Percentiles rank a stretch among this genome's conserved stretches.
phyloP scores from a whole-genome alignment of 768 basidiomycete genomes.

The Goffeauzyma gilvescens region DNA sequence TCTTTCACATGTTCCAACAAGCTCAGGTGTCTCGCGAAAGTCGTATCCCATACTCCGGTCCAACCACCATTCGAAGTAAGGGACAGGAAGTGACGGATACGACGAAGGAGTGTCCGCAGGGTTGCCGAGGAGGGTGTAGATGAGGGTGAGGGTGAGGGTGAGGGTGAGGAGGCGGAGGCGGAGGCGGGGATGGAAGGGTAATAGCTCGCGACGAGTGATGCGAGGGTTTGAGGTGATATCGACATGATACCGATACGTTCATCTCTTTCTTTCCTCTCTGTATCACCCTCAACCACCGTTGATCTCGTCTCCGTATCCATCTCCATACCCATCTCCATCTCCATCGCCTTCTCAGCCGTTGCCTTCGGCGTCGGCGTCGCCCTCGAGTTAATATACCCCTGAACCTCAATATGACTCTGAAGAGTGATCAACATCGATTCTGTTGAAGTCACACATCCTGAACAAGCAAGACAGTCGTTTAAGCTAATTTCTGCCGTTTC shows the following conservation, averaged over 20 bases:
- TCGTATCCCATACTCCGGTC: conserved; percentile 61
- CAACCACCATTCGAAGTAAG: conserved; percentile 17
- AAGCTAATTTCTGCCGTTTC: conserved; percentile 87
- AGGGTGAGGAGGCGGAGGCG: conserved; percentile 24
- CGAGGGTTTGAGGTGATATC: conserved; percentile 73
- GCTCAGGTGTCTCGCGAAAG: conserved; percentile 74
- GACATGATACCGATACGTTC: conserved; percentile 57
- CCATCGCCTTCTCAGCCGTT: conserved; percentile 17
- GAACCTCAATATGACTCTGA: conserved; percentile 84
- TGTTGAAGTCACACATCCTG: conserved; percentile 95
- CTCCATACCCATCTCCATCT: too few relatives aligned
- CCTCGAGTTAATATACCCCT: conserved; percentile 44
- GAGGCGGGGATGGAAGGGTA: conserved; percentile 32
- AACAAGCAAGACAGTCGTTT: conserved; percentile 89
- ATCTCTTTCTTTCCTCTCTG: too few relatives aligned
- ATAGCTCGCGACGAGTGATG: conserved; percentile 50
- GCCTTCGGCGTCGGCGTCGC: conserved; percentile 45
- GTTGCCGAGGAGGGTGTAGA: conserved; percentile 32
- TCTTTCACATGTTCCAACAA: conserved; percentile 64
- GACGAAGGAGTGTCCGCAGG: conserved; percentile 38
- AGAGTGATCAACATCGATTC: conserved; percentile 91
- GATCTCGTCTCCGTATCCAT: too few relatives aligned
- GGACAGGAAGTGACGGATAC: conserved; percentile 30
- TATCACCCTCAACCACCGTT: too few relatives aligned
- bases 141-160: conserved; percentile 29